A percentile compares a stretch with the other conserved stretches of the same genome.
phyloP scores from a whole-genome alignment of 2,329 filamentous ascomycete species.

The Lachnellula hyalina region DNA sequence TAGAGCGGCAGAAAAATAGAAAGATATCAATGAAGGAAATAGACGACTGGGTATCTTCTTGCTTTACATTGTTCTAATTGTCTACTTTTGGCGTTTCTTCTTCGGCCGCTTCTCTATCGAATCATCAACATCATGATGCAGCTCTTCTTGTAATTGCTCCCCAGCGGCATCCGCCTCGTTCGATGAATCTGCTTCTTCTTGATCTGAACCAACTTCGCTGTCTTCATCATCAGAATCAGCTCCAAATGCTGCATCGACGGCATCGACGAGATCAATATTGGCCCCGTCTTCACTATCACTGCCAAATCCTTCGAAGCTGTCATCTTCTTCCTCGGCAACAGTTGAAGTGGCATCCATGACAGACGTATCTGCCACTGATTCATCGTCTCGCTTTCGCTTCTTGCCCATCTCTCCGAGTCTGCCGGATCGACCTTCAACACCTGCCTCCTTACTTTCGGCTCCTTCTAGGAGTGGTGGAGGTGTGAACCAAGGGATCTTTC shows the following conservation, averaged over 20 bases:
- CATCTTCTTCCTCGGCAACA: constrained; percentile 29
- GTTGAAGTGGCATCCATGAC: constrained; percentile 32
- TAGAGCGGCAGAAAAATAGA: neutral
- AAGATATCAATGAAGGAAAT: neutral
- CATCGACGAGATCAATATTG: constrained; percentile 25
- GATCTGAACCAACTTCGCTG: constrained; percentile 38
- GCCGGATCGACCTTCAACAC: constrained; percentile 67
- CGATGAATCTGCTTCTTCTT: constrained; percentile 36
- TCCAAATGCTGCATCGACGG: constrained; percentile 29
- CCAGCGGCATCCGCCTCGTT: constrained; percentile 25
- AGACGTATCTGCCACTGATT: constrained; percentile 37
- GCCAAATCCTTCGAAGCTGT: constrained; percentile 44
- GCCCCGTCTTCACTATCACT: constrained; percentile 33
- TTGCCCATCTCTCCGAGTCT: constrained; percentile 80
- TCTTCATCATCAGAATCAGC: constrained; percentile 33
- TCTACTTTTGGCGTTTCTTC: constrained; percentile 31
- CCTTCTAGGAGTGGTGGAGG: constrained; percentile 61
- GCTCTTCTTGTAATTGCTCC: constrained; percentile 29
- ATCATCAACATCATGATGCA: constrained; percentile 19
- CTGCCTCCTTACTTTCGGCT: constrained; percentile 42
- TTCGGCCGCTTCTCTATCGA: constrained; percentile 19
- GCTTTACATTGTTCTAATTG: neutral
- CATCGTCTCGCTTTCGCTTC: constrained; percentile 64
- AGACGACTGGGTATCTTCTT: neutral
- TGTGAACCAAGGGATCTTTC: constrained; percentile 95